Conservation (phyloP, 2,329 filamentous ascomycete species). For the Fusarium nurragi region DNA sequence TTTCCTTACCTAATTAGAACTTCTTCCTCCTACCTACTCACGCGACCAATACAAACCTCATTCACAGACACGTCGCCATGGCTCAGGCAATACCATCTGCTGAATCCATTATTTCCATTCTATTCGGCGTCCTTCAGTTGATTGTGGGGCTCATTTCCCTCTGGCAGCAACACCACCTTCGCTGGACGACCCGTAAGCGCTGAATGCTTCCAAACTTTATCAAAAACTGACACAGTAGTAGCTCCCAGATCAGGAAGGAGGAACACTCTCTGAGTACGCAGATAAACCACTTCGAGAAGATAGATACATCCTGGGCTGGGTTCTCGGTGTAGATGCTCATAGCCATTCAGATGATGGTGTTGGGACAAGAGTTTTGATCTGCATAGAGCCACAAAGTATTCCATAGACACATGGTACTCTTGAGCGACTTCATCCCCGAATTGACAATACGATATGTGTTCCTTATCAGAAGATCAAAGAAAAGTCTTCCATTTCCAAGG, state of each 20-base stretch:
- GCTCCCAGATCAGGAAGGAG: neutral
- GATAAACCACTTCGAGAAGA: accelerated
- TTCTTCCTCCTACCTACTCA: accelerated
- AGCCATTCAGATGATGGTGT: too few relatives aligned
- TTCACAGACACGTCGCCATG: neutral
- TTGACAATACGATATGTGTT: too few relatives aligned
- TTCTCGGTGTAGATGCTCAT: too few relatives aligned
- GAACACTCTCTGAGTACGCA: neutral
- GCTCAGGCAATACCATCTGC: accelerated
- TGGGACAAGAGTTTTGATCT: too few relatives aligned
- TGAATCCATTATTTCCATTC: neutral
- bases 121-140: slow-evolving; percentile 1
- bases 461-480: slow-evolving; percentile 24
- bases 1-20: neutral
- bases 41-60: accelerated
- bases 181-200: neutral
- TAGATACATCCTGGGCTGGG: neutral
- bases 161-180: slow-evolving; percentile 8
- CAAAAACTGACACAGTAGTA: neutral
- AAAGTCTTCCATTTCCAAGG: slow-evolving; percentile 40
- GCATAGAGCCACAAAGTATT: too few relatives aligned
- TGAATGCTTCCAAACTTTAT: accelerated
- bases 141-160: neutral
- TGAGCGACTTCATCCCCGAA: too few relatives aligned
- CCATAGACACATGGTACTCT: too few relatives aligned